Base-by-base conservation (phyloP, 2,329 filamentous ascomycete genomes). In the Apiospora hydei region DNA sequence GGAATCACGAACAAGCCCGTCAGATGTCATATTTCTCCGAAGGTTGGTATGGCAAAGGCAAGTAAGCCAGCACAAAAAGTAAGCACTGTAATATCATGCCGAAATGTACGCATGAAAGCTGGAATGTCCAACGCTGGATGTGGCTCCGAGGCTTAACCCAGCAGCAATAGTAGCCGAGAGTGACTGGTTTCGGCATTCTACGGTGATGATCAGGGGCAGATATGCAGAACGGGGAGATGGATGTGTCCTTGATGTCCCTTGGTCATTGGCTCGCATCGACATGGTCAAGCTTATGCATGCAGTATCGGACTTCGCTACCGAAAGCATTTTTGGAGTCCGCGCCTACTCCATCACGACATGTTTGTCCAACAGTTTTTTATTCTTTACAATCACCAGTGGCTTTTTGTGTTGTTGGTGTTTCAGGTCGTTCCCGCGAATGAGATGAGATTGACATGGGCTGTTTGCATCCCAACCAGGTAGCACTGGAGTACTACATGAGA, bases 261-360 rank as follows among this genome's bases (percentile, higher is more conserved):
- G 34, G 10, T 41, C 14, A 64, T 64, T 64, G 57, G 57, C 57
- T 41, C 57, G 34, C 57, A 21, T 41, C 18, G 57, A 16, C 57
- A 11, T 38, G 53, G 53, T 13, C 53, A 38, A 21, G 57, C 30
- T 64, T 64, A 41, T 64, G 57, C 57, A 64, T 64, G 57, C 34
- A 64, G 57, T 64, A 11, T 64, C 34, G 57, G 57, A 64, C 57
- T 64, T 64, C 57, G 57, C 57, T 64, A 64, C 57, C 57, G 34
- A 64, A 64, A n/a, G 34, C 18, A 61, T 64, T 41, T 41, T 41
- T n/a, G 34, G 21, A 18, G 34, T 21, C 57, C 34, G 57, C 18
- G 53, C 57, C 30, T 64, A 18, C 13, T 64, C 57, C 30, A 38
- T 61, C 30, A 38, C 30, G 18, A 16, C 18, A 61, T 61, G 30